Conservation (phyloP, 2,329 filamentous ascomycete genomes). For the Elsinoe arachidis region DNA sequence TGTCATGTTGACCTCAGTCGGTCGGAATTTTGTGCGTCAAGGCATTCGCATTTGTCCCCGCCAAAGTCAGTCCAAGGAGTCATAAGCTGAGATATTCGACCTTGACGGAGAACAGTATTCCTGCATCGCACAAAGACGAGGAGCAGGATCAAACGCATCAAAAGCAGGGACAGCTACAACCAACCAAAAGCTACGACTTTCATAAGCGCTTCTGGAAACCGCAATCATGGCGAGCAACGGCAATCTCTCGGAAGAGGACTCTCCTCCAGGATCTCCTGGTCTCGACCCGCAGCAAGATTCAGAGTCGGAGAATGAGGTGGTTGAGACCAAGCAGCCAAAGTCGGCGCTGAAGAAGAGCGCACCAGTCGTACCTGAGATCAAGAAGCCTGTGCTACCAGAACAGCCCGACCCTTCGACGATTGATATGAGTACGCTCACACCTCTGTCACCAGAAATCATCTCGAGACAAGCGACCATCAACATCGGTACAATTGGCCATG, state of each 20-base stretch:
- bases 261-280: constrained; percentile 47
- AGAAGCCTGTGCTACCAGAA: constrained; percentile 64
- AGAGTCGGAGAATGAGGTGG: constrained; percentile 63
- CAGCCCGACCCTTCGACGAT: constrained; percentile 89
- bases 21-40: constrained; percentile 3
- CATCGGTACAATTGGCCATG: constrained; percentile 96
- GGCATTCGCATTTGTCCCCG: background rate
- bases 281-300: constrained; percentile 51
- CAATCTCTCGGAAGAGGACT: constrained; percentile 43
- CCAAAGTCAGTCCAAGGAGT: background rate
- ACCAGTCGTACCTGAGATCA: constrained; percentile 45
- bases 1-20: background rate
- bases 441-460: constrained; percentile 93
- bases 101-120: too few species aligned
- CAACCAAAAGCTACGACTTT: too few species aligned
- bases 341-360: constrained; percentile 77
- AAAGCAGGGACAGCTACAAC: too few species aligned
- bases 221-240: constrained; percentile 49
- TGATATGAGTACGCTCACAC: constrained; percentile 70
- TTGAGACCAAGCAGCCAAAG: constrained; percentile 56
- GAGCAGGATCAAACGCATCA: too few species aligned
- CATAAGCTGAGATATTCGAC: background rate
- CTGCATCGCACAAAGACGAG: too few species aligned
- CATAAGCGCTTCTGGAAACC: constrained; percentile 12
- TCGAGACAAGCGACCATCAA: constrained; percentile 94